Conservation (phyloP, 2,329 filamentous ascomycete species). For the Fusarium clavum region DNA sequence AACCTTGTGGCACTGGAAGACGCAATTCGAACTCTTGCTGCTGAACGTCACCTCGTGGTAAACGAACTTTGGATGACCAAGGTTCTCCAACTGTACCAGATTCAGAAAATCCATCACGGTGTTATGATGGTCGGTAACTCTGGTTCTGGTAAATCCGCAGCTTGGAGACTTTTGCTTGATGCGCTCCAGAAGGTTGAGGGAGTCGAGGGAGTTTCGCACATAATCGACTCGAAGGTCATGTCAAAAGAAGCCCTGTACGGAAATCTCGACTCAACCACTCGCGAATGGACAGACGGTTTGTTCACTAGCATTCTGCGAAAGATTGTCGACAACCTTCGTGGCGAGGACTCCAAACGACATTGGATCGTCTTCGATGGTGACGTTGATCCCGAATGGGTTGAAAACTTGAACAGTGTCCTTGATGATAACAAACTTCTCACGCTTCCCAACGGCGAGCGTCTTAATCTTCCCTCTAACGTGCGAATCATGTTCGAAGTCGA, state of each 20-base stretch:
- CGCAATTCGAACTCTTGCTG: slow-evolving; percentile 84
- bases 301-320: slow-evolving; percentile 98
- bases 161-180: slow-evolving; percentile 92
- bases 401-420: slow-evolving; percentile 99
- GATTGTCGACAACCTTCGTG: slow-evolving; percentile 98
- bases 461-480: slow-evolving; percentile 93
- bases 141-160: slow-evolving; percentile 95
- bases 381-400: slow-evolving; percentile 99
- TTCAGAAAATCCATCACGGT: slow-evolving; percentile 97
- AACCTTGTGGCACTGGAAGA: slow-evolving; percentile 82
- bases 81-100: slow-evolving; percentile 95
- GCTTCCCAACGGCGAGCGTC: slow-evolving; percentile 95
- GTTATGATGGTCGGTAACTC: slow-evolving; percentile 99
- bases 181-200: slow-evolving; percentile 92
- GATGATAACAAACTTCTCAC: slow-evolving; percentile 99
- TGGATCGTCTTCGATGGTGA: slow-evolving; percentile 99
- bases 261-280: slow-evolving; percentile 93
- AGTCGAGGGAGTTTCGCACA: slow-evolving; percentile 93
- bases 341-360: slow-evolving; percentile 95
- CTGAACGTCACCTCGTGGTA: slow-evolving; percentile 86
- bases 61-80: slow-evolving; percentile 98
- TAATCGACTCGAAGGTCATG: slow-evolving; percentile 99
- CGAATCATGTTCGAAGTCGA: slow-evolving; percentile 99
- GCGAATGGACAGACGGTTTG: slow-evolving; percentile 98
- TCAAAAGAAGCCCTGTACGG: slow-evolving; percentile 98